Base-by-base conservation (phyloP, 352 stramenopile genomes). In the Phytophthora cryptogea region DNA sequence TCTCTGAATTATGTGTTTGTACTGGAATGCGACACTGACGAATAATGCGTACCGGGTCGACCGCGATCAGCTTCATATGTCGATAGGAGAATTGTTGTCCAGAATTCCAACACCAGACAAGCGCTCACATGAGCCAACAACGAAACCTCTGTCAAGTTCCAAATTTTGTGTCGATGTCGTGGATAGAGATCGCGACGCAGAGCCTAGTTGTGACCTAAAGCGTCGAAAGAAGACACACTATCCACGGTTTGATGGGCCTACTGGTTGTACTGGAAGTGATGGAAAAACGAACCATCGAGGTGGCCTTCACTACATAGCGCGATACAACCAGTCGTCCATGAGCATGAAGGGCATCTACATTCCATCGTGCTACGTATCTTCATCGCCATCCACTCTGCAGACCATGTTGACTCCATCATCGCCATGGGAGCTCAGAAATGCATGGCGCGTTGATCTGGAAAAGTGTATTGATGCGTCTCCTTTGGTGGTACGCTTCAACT, bases 391-490 rank as follows among this genome's bases (percentile, higher is more conserved):
- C 42, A 4, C 14, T 37, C 11, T 30, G 8, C 28, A 30, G 4
- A 31, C 20, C 35, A n/a, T 0, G 1, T 41, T 36, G 52, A 30
- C 32, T 17, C 2, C 39, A 17, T 36, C 39, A 27, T 41, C 33
- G 36, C 11, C 11, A 9, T 79, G 37, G 67, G 26, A 40, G 20
- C 37, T 72, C 32, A 41, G 17, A 56, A 53, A 13, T 20, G 30
- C 32, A 4, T 87, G 74, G 59, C 31, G 48, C 39, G 56, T 74
- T 1, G 56, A 90, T 67, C 49, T 90, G 20, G 39, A 50, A 8
- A 87, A 88, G 31, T 90, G 80, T 46, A 77, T 90, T 13, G 80
- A 90, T 37, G 80, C 80, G 8, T 90, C 80, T 16, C 80, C 80
- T 5, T 57, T 88, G 3, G 56, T 90, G 20, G 54, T 87, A 36